These are phyloP conservation scores for Austropuccinia psidii DNA, from an alignment of 1,284 basidiomycete species.

Conservation along the genomic window DNA sequence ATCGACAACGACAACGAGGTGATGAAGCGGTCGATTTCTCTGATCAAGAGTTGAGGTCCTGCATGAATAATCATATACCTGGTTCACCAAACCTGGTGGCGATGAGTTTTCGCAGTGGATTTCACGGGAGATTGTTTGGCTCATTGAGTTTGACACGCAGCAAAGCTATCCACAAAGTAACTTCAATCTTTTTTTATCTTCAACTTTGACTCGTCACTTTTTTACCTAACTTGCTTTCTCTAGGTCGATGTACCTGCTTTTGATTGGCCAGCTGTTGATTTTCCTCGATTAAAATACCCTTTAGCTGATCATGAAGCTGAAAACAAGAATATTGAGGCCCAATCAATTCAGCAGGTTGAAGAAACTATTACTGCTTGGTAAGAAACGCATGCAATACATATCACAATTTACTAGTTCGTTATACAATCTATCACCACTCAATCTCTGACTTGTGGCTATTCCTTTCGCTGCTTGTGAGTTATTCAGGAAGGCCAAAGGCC, in stretches of 20 bases:
- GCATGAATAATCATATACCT: constrained; percentile 43
- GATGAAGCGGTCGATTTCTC: constrained; percentile 34
- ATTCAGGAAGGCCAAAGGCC: constrained; percentile 47
- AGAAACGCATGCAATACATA: no score
- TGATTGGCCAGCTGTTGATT: constrained; percentile 54
- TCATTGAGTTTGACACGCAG: constrained; percentile 52
- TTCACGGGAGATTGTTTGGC: constrained; percentile 53
- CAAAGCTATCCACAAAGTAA: constrained; percentile 50
- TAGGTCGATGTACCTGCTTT: constrained; percentile 54
- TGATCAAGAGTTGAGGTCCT: constrained; percentile 43
- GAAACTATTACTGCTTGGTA: constrained; percentile 45
- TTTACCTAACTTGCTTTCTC: not conserved
- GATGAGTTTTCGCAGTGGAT: constrained; percentile 53
- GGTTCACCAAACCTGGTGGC: constrained; percentile 53
- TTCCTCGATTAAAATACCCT: constrained; percentile 54
- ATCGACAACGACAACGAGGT: constrained; percentile 48
- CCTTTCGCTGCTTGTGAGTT: no score
- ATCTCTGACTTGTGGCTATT: no score
- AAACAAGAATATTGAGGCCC: constrained; percentile 50
- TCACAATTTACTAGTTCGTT: no score
- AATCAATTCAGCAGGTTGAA: constrained; percentile 48
- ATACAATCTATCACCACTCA: no score
- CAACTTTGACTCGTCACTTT: not conserved
- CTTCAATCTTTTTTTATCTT: not conserved
- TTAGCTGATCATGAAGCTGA: constrained; percentile 49